Evolutionary conservation across 1,139 yeast genomes (phyloP).

Genomic region (Magnusiomyces suaveolens): DNA sequence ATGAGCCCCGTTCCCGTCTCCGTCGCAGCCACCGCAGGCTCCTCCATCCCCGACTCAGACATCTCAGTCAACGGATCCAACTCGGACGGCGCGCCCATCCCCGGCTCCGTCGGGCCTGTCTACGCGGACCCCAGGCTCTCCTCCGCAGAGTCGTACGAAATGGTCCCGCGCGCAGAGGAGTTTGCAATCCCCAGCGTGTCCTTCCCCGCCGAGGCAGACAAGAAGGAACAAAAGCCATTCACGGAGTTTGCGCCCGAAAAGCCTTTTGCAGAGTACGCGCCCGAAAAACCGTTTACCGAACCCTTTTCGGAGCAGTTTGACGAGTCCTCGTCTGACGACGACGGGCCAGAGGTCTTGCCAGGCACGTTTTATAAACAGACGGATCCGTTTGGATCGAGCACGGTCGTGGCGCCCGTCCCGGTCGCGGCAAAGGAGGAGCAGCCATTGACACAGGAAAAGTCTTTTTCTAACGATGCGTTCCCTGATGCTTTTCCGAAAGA

Average conservation of each 20-base stretch:
- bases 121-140: background rate
- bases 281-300: no score
- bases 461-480: no score
- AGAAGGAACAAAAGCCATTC: no score
- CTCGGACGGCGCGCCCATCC: background rate
- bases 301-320: no score
- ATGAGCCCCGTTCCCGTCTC: slow-evolving; percentile 12
- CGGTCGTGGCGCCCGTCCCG: background rate
- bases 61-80: background rate
- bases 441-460: no score
- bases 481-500: no score
- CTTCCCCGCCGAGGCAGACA: background rate
- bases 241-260: no score
- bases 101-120: background rate
- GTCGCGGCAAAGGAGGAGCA: background rate
- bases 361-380: background rate
- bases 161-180: slow-evolving; percentile 7
- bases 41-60: slow-evolving; percentile 11
- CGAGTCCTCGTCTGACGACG: slow-evolving; percentile 2
- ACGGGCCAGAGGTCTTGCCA: slow-evolving; percentile 2
- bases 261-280: no score
- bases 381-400: background rate
- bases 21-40: slow-evolving; percentile 18
- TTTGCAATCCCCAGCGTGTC: background rate
- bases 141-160: slow-evolving; percentile 9